Evolutionary conservation across 192 early-diverging fungal genomes (phyloP), one percentile per base, ranked within the genome.

Genomic region (Chytriomyces hyalinus): DNA sequence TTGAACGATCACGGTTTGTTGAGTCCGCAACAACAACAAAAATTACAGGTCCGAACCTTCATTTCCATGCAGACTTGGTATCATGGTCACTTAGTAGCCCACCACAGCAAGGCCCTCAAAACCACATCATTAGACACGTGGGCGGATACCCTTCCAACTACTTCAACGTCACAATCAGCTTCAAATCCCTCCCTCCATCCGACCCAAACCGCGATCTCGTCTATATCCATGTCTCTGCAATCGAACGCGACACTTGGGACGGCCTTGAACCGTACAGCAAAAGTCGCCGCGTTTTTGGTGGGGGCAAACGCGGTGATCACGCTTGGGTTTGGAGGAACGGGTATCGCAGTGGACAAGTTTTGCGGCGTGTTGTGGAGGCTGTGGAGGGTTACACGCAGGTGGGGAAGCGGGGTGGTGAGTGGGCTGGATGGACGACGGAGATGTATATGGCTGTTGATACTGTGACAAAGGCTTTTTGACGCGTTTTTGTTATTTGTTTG

Each of bases 51-150:
- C 91, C 89, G 0, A 89, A 92, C 6, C 80, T 90, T 11, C 73
- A 81, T 0, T 93, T 93, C 80, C 78, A 87, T 63, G 92, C 87
- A 0, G 80, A 85, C 43, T 83, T 93, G 3, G 60, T 86, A 5
- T 77, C 78, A 8, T 93, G 92, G 92, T 87, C 84, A 1, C 67
- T 87, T 22, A 49, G 65, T 6, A 24, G 20, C 8, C 24, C 22
- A 13, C 79, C 79, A 6, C 36, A 61, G 4, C 26, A 22, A 15
- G 68, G 61, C 17, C 49, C 53, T 20, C 50, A 67, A 5, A 61
- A 53, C 0, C 77, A 83, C 75, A 70, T 47, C 4, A 67, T 87
- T 51, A 73, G 81, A 22, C 67, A 82, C 53, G 83, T 76, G 26
- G 78, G 75, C 0, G 85, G 85, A 48, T 80, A 84, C 80, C 62